These are phyloP conservation scores for Takashimella tepidaria DNA, from an alignment of 1,284 basidiomycete species.

Conservation along the genomic window DNA sequence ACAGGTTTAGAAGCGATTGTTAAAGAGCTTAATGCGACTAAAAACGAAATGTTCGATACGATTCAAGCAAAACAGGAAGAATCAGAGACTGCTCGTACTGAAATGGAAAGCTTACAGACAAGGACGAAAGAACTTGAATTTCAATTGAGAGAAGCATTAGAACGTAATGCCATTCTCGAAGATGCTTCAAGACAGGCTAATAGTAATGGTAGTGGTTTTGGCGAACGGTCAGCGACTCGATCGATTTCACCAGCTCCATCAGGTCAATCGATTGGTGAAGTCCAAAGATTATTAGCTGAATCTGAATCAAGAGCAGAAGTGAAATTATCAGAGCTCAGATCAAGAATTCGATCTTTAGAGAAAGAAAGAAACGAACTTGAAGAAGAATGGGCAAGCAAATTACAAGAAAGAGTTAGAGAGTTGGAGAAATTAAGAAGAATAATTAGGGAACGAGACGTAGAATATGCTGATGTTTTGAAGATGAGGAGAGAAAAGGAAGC, in stretches of 20 bases:
- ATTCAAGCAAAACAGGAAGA: constrained; percentile 81
- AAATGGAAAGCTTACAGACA: constrained; percentile 66
- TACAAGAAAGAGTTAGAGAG: constrained; percentile 56
- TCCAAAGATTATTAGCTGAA: constrained; percentile 68
- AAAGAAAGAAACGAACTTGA: constrained; percentile 55
- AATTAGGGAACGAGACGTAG: constrained; percentile 54
- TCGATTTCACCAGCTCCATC: background rate
- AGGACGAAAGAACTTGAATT: constrained; percentile 77
- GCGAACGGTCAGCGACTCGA: background rate
- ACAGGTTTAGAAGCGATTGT: constrained; percentile 64
- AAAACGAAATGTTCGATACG: constrained; percentile 72
- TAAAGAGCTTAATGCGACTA: constrained; percentile 63
- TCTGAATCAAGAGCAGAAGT: constrained; percentile 70
- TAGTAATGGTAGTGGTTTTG: background rate
- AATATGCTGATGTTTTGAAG: constrained; percentile 53
- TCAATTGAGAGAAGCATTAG: constrained; percentile 71
- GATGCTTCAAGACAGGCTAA: constrained; percentile 53
- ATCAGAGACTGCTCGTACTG: constrained; percentile 69
- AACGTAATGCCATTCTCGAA: constrained; percentile 62
- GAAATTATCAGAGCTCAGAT: constrained; percentile 64
- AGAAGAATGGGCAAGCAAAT: constrained; percentile 71
- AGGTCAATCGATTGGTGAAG: constrained; percentile 54
- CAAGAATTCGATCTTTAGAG: constrained; percentile 43
- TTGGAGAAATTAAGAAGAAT: constrained; percentile 63
- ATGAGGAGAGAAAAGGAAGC: constrained; percentile 59